phyloP scores from a whole-genome alignment of 2,329 filamentous ascomycete species.

The Lojkania enalia region DNA sequence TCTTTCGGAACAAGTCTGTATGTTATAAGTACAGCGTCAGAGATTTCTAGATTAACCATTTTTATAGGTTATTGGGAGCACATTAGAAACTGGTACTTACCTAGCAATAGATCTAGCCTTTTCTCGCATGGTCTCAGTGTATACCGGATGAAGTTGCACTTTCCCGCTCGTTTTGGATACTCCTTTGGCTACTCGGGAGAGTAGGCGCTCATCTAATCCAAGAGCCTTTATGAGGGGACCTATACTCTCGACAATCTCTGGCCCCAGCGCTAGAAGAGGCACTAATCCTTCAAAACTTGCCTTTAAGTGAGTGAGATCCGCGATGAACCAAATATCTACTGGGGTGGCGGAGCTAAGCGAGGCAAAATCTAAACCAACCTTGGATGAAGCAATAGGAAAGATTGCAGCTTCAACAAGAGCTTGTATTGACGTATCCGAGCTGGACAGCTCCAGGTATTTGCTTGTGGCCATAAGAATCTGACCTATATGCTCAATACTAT shows the following conservation, averaged over 20 bases:
- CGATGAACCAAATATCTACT: background rate
- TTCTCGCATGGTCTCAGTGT: background rate
- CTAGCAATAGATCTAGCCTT: conserved; percentile 2
- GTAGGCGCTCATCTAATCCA: background rate
- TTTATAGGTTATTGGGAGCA: too few species aligned
- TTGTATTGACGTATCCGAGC: background rate
- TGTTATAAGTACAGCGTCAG: too few species aligned
- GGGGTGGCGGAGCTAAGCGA: background rate
- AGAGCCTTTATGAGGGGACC: background rate
- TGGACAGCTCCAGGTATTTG: conserved; percentile 1
- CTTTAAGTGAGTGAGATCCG: background rate
- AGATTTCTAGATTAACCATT: too few species aligned
- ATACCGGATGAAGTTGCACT: background rate
- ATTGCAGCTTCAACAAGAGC: background rate
- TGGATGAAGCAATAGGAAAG: background rate
- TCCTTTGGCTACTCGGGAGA: background rate
- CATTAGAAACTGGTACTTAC: too few species aligned
- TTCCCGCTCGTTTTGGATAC: background rate
- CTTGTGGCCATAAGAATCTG: background rate
- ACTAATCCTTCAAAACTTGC: background rate
- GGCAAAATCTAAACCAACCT: conserved; percentile 4
- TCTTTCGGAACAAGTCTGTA: background rate
- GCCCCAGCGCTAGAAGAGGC: background rate
- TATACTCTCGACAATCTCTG: conserved; percentile 1
- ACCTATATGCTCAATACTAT: background rate